Evolutionary conservation across 177 flowering plant species (phyloP), one percentile per base, ranked within the genome.

Genomic region (Vitis hybrid): DNA sequence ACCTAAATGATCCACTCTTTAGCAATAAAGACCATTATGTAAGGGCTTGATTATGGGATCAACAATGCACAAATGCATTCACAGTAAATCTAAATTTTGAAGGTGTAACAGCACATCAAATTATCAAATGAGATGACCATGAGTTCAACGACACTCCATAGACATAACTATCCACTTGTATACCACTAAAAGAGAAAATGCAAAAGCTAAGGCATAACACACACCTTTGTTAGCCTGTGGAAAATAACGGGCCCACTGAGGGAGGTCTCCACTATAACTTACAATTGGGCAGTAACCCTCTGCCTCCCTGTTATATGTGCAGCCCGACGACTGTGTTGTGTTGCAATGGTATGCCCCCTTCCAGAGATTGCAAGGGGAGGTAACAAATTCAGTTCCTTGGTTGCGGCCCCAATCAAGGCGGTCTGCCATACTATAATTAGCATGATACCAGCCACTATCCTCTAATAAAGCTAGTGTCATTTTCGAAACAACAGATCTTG

Each of bases 201-300:
- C 54, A 71, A 18, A 35, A 35, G 53, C 35, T 66, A 32, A 69
- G 1, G 15, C 64, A 54, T 21, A 27, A 68, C 21, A 64, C 79
- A 61, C 21, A 91, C 99, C 99, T 88, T 90, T 96, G 76, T 96
- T 93, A 65, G 99, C 85, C 77, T 93, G 95, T 61, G 97, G 93
- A 72, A 96, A 96, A 73, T 93, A 96, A 21, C 87, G 97, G 30
- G 99, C 99, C 98, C 98, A 93, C 54, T 84, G 90, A 65, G 99
- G 99, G 67, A 96, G 90, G 71, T 96, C 98, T 12, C 91, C 90
- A 75, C 87, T 85, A 73, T 96, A 96, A 77, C 84, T 91, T 71
- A 93, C 85, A 78, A 96, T 93, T 56, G 99, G 99, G 77, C 99
- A 96, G 81, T 96, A 96, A 64, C 99, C 99, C 78, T 96, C 99